Base-by-base conservation (phyloP, 1,284 basidiomycete genomes). In the Chalciporus sp. region DNA sequence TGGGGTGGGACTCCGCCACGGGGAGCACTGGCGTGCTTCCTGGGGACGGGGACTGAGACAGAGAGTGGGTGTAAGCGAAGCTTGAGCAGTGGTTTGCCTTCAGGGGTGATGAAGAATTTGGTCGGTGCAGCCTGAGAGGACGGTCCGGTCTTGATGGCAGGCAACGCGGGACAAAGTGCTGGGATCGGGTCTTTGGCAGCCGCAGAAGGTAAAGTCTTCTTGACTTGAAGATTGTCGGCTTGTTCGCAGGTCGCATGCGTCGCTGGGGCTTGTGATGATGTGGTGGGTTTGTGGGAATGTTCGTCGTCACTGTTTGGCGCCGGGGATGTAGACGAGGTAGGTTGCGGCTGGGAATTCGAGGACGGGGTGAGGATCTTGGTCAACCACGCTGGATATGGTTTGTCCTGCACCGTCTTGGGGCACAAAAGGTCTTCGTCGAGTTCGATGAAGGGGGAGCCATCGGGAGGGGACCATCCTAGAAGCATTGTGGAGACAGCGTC, bases 1-100 rank as follows among this genome's bases (percentile, higher is more conserved):
- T 65, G 58, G 0, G 70, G 70, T 39, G 66, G 70, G 28, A 72
- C 54, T 11, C 70, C 66, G 16, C 66, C 70, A 44, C 63, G 59
- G 3, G 66, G 70, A 11, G 66, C 55, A 40, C 48, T 57, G 1
- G 53, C 49, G n/a, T 67, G 51, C 27, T 47, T 50, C 19, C 31
- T 35, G 5, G 43, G 8, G 7, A 35, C 27, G 7, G 23, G 16
- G 14, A n/a, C 29, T 8, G 47, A 51, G 4, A 47, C 6, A 4
- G 52, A 40, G 19, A 20, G 8, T 9, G 12, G 11, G 7, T 40
- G 43, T 35, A 19, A 9, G 17, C 63, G 57, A 27, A 51, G 33
- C 42, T 47, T 67, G 20, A 58, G 12, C 26, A 58, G 12, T 28
- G 39, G 16, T 42, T 52, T 67, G n/a, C 31, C 10, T 16, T 23